Percentiles rank a stretch among this genome's conserved stretches.
Conservation (phyloP, 2,329 filamentous ascomycete genomes). For the Pseudocercospora crystallina region DNA sequence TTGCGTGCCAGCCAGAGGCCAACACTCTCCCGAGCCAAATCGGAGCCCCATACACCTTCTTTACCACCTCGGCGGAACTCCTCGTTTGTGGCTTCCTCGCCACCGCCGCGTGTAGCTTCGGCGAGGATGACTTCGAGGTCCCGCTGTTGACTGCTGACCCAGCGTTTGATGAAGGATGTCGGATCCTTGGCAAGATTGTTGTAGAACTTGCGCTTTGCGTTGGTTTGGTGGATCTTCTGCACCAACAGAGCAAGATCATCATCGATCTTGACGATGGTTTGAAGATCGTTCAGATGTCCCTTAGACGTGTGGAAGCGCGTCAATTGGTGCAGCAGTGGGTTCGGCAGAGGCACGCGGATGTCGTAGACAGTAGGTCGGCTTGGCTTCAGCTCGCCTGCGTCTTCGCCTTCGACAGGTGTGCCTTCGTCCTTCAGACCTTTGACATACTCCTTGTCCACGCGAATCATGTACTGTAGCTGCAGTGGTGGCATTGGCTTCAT, state of each 20-base stretch:
- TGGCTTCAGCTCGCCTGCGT: slow-evolving; percentile 23
- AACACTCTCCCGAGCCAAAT: slow-evolving; percentile 62
- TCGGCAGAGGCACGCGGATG: slow-evolving; percentile 76
- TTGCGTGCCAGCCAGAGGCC: slow-evolving; percentile 54
- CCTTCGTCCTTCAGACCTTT: slow-evolving; percentile 65
- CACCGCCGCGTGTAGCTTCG: slow-evolving; percentile 64
- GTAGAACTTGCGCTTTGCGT: slow-evolving; percentile 89
- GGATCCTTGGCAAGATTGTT: slow-evolving; percentile 76
- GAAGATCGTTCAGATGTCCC: slow-evolving; percentile 62
- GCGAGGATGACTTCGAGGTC: slow-evolving; percentile 87
- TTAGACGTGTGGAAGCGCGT: slow-evolving; percentile 40
- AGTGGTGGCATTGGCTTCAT: slow-evolving; percentile 77
- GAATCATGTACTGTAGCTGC: slow-evolving; percentile 86
- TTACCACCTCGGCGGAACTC: slow-evolving; percentile 68
- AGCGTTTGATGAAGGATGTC: slow-evolving; percentile 77
- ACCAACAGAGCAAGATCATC: slow-evolving; percentile 81
- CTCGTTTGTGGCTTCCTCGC: slow-evolving; percentile 55
- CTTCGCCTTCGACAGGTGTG: slow-evolving; percentile 39
- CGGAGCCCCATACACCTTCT: slow-evolving; percentile 63
- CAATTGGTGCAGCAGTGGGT: slow-evolving; percentile 73
- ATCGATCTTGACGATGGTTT: slow-evolving; percentile 74
- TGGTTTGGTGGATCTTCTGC: slow-evolving; percentile 78
- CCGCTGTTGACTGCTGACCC: slow-evolving; percentile 87
- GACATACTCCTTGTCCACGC: slow-evolving; percentile 67
- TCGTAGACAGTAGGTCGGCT: slow-evolving; percentile 85